A percentile compares a stretch with the other conserved stretches of the same genome.
Conservation (phyloP, 164 flowering plant species). For the Nymphaea thermarum region DNA sequence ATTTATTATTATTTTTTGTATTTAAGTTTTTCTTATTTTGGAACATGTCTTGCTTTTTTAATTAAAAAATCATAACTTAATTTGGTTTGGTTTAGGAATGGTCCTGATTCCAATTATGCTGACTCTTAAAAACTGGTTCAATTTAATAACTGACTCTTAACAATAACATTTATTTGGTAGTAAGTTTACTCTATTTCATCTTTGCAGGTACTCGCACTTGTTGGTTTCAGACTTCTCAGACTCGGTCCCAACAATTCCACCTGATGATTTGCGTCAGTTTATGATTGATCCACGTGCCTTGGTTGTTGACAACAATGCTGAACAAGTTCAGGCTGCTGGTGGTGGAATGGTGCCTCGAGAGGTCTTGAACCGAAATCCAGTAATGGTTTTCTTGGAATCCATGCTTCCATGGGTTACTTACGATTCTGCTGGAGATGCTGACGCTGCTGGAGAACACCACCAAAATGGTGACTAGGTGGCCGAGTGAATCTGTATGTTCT, state of each 20-base stretch:
- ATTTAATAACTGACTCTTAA: no score
- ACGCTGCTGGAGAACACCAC: conserved; percentile 16
- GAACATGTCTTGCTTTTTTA: no score
- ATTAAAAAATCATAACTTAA: no score
- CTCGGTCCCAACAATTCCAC: conserved; percentile 64
- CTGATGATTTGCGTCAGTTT: conserved; percentile 69
- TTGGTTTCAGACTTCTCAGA: conserved; percentile 79
- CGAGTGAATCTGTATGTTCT: not conserved
- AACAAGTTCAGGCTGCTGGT: conserved; percentile 16
- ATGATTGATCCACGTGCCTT: conserved; percentile 48
- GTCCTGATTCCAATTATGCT: no score
- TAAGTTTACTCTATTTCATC: not conserved
- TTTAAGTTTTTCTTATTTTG: no score
- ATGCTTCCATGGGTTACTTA: conserved; percentile 73
- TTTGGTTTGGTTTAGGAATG: no score
- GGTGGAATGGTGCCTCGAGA: conserved; percentile 37
- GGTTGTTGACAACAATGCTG: conserved; percentile 24
- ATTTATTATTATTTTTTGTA: no score
- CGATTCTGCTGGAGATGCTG: conserved; percentile 16
- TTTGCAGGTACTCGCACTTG: conserved; percentile 64
- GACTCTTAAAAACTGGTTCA: no score
- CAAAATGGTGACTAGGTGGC: conserved; percentile 2
- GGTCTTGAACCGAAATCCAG: conserved; percentile 39
- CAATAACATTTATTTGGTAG: no score
- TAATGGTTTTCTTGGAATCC: conserved; percentile 67